These are phyloP conservation scores for Porogramme epimiltina DNA, from an alignment of 1,284 basidiomycete genomes.

Conservation along the genomic window DNA sequence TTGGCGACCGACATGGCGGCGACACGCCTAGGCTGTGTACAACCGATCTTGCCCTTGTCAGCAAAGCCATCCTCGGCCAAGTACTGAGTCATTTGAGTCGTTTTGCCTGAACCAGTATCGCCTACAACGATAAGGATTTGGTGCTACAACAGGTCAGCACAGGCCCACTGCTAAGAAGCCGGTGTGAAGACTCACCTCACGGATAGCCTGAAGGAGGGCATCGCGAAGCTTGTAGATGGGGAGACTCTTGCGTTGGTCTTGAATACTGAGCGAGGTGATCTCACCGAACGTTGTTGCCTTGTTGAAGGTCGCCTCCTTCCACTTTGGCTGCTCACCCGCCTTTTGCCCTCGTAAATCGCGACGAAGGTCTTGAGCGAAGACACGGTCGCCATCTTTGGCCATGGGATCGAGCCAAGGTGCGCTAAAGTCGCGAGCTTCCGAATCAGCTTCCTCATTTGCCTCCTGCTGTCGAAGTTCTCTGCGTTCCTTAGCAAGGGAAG, in stretches of 20 bases:
- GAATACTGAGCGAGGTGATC: conserved; percentile 88
- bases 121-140: conserved; percentile 92
- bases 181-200: conserved; percentile 61
- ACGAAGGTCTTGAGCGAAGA: conserved; percentile 93
- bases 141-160: conserved; percentile 60
- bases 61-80: conserved; percentile 76
- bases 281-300: conserved; percentile 97
- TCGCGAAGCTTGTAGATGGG: conserved; percentile 98
- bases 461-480: conserved; percentile 94
- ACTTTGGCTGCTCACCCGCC: conserved; percentile 82
- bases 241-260: conserved; percentile 89
- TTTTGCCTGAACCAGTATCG: conserved; percentile 83
- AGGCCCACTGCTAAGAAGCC: not conserved
- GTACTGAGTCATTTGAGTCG: conserved; percentile 83
- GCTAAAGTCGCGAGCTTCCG: conserved; percentile 90
- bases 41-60: conserved; percentile 89
- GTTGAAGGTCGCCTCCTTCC: conserved; percentile 94
- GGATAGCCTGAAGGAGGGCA: conserved; percentile 88
- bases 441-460: conserved; percentile 92
- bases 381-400: conserved; percentile 83
- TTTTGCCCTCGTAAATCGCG: conserved; percentile 84
- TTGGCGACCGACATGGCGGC: conserved; percentile 99
- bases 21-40: conserved; percentile 97
- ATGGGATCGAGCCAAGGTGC: conserved; percentile 98
- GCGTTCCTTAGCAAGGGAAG: conserved; percentile 92